Percentiles rank a stretch among this genome's conserved stretches.
Evolutionary conservation across 768 basidiomycete species (phyloP).

Genomic region (Kwoniella mangroviensis): DNA sequence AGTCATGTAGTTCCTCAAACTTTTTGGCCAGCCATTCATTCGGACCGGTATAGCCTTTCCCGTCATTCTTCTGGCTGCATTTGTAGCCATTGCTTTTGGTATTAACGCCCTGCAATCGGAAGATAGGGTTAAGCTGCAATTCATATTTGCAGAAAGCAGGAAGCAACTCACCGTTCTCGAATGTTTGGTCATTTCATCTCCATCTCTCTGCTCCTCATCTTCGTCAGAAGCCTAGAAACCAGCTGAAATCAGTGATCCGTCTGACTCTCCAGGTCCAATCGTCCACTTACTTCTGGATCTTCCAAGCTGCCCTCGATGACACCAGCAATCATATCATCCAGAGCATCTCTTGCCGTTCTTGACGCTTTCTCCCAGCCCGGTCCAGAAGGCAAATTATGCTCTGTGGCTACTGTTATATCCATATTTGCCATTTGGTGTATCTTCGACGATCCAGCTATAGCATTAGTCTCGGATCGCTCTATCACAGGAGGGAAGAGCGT

Average conservation of each 20-base stretch:
- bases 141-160: too few species aligned
- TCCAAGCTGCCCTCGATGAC: conserved; percentile 18
- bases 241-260: too few species aligned
- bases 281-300: conserved; percentile 21
- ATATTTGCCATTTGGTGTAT: not conserved
- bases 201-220: conserved; percentile 21
- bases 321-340: conserved; percentile 53
- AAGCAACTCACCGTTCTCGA: not conserved
- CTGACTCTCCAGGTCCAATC: too few species aligned
- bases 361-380: conserved; percentile 38
- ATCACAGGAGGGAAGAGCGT: conserved; percentile 17
- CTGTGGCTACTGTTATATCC: conserved; percentile 23
- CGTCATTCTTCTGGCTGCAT: conserved; percentile 40
- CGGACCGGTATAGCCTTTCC: conserved; percentile 32
- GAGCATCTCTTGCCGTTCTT: conserved; percentile 33
- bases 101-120: conserved; percentile 10
- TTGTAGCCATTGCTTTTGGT: conserved; percentile 31
- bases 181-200: not conserved
- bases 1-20: conserved; percentile 46
- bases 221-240: conserved; percentile 5
- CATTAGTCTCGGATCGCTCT: not conserved
- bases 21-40: conserved; percentile 50
- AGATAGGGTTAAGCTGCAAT: not conserved
- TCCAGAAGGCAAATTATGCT: conserved; percentile 31
- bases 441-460: conserved; percentile 8